phyloP scores from a whole-genome alignment of 1,284 basidiomycete genomes.

The Meripilus lineatus region DNA sequence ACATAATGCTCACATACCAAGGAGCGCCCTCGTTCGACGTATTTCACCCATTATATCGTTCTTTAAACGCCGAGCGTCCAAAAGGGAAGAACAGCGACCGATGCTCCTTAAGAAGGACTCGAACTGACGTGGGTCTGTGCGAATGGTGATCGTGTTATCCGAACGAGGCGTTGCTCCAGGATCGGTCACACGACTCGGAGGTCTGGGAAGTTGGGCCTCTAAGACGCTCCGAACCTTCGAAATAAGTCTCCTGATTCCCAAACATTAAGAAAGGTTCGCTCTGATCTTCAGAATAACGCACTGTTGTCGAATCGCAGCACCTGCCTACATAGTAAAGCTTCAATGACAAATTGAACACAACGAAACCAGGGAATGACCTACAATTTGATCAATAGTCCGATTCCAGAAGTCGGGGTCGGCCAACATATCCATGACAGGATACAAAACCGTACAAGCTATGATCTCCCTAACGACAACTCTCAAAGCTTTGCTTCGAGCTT shows the following conservation, averaged over 20 bases:
- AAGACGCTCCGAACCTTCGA: conserved; percentile 80
- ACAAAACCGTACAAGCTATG: conserved; percentile 74
- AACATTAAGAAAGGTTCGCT: conserved; percentile 24
- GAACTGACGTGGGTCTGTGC: conserved; percentile 77
- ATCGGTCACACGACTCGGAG: conserved; percentile 36
- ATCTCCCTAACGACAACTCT: conserved; percentile 79
- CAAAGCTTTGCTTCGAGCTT: conserved; percentile 68
- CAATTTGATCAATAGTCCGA: conserved; percentile 83
- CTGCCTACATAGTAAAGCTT: conserved; percentile 50
- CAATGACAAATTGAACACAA: conserved; percentile 12
- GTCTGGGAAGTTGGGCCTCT: conserved; percentile 69
- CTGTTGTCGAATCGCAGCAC: conserved; percentile 88
- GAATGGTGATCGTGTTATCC: conserved; percentile 65
- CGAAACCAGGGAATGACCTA: conserved; percentile 35
- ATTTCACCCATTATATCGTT: conserved; percentile 90
- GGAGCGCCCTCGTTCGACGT: conserved; percentile 63
- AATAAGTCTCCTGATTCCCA: conserved; percentile 62
- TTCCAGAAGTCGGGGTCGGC: conserved; percentile 98
- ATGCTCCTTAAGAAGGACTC: conserved; percentile 88
- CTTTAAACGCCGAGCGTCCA: conserved; percentile 86
- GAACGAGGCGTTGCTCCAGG: conserved; percentile 32
- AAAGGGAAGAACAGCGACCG: conserved; percentile 70
- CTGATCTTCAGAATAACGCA: conserved; percentile 32
- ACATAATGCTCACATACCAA: conserved; percentile 45
- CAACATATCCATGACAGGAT: conserved; percentile 88